phyloP scores from a whole-genome alignment of 1,284 basidiomycete species.

The Boletus sp. region DNA sequence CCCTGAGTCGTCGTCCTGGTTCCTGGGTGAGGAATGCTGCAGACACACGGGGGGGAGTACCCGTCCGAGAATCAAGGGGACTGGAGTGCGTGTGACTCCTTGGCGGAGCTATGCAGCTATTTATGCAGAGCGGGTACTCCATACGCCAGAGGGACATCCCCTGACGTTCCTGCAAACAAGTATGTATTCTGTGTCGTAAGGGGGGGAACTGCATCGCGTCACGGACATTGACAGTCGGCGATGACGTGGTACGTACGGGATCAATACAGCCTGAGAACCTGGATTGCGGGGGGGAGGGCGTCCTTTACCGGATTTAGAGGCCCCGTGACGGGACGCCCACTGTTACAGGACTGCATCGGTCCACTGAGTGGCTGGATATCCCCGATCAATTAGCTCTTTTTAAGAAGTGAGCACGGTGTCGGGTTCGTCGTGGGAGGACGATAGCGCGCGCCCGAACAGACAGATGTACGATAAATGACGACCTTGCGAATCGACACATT shows the following conservation, averaged over 20 bases:
- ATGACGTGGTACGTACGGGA: neutral
- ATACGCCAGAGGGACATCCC: neutral
- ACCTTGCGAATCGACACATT: neutral
- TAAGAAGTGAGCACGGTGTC: neutral
- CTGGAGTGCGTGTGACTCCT: neutral
- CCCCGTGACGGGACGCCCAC: neutral
- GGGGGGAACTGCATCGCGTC: too few relatives aligned
- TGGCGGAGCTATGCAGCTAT: neutral
- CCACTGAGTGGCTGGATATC: neutral
- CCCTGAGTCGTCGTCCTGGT: neutral
- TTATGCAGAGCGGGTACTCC: neutral
- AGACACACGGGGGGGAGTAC: neutral
- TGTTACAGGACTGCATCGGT: neutral
- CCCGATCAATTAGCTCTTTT: slow-evolving; percentile 2
- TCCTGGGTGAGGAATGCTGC: neutral
- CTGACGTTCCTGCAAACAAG: neutral
- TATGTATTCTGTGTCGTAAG: neutral
- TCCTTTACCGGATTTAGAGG: neutral
- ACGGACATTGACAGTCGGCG: neutral
- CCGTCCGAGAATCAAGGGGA: neutral
- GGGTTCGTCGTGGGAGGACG: neutral
- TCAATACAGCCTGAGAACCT: neutral
- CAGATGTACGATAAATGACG: neutral
- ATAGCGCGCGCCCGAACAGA: neutral
- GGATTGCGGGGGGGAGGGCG: neutral